phyloP scores from a whole-genome alignment of 257 asterid genomes.

The Rehmannia glutinosa region DNA sequence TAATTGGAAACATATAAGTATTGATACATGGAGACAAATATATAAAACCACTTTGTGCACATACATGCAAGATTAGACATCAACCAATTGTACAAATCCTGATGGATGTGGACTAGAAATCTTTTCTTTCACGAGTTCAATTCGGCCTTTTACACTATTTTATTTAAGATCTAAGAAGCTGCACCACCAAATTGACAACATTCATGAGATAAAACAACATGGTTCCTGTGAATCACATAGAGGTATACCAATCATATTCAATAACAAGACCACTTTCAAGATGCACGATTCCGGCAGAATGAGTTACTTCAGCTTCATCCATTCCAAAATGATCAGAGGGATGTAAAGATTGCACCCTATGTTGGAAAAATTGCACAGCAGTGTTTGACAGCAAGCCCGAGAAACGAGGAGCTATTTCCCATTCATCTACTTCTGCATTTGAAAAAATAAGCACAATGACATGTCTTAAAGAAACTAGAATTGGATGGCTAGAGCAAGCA shows the following conservation, averaged over 20 bases:
- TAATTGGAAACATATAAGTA: not conserved
- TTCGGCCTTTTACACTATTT: not conserved
- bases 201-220: slow-evolving; percentile 10
- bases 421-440: slow-evolving; percentile 83
- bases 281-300: slow-evolving; percentile 69
- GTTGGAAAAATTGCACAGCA: slow-evolving; percentile 63
- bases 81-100: not conserved
- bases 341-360: slow-evolving; percentile 59
- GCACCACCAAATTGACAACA: slow-evolving; percentile 5
- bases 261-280: slow-evolving; percentile 79
- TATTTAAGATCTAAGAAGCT: not conserved
- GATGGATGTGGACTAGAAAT: not conserved
- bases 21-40: not conserved
- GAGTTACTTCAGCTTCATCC: slow-evolving; percentile 34
- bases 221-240: slow-evolving; percentile 15
- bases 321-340: slow-evolving; percentile 65
- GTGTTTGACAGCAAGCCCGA: slow-evolving; percentile 81
- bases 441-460: not conserved
- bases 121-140: not conserved
- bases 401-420: slow-evolving; percentile 98
- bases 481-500: slow-evolving; percentile 5
- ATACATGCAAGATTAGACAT: not conserved
- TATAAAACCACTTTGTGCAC: not conserved
- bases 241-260: slow-evolving; percentile 89
- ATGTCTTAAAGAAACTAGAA: not conserved